Evolutionary conservation across 1,284 basidiomycete species (phyloP).

Genomic region (Puccinia horiana): DNA sequence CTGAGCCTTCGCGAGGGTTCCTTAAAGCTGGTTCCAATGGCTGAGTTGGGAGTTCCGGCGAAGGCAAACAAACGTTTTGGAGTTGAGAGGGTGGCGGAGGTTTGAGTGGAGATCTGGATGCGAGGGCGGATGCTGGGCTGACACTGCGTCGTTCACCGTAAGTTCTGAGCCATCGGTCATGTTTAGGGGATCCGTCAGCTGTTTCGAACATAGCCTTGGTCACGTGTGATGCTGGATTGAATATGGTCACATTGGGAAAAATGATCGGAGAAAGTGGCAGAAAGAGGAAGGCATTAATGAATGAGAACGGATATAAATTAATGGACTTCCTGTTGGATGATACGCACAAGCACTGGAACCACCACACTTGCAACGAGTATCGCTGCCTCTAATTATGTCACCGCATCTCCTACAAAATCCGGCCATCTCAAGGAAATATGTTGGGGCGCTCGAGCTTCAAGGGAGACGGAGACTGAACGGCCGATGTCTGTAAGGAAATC

Average conservation of each 20-base stretch:
- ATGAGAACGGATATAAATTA: neutral
- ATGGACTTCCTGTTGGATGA: neutral
- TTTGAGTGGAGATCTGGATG: slow-evolving; percentile 11
- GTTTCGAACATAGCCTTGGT: slow-evolving; percentile 45
- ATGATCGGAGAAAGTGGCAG: neutral
- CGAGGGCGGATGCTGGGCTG: slow-evolving; percentile 15
- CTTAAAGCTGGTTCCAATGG: neutral
- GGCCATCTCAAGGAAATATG: slow-evolving; percentile 9
- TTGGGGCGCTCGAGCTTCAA: neutral
- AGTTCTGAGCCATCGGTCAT: slow-evolving; percentile 47
- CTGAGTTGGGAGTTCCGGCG: neutral
- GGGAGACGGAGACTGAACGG: no score
- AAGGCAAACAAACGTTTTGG: slow-evolving; percentile 18
- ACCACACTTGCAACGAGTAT: slow-evolving; percentile 48
- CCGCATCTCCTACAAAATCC: slow-evolving; percentile 49
- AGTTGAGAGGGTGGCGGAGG: slow-evolving; percentile 28
- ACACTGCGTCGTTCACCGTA: slow-evolving; percentile 42
- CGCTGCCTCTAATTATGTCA: slow-evolving; percentile 42
- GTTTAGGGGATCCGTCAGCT: slow-evolving; percentile 17
- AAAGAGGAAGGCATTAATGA: neutral
- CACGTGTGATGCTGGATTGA: slow-evolving; percentile 37
- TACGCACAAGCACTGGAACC: slow-evolving; percentile 42
- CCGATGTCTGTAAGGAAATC: no score
- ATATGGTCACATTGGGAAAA: neutral
- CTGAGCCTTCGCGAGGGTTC: slow-evolving; percentile 1